phyloP scores from a whole-genome alignment of 371 early-diverging fungal species.

The Zancudomyces culisetae region DNA sequence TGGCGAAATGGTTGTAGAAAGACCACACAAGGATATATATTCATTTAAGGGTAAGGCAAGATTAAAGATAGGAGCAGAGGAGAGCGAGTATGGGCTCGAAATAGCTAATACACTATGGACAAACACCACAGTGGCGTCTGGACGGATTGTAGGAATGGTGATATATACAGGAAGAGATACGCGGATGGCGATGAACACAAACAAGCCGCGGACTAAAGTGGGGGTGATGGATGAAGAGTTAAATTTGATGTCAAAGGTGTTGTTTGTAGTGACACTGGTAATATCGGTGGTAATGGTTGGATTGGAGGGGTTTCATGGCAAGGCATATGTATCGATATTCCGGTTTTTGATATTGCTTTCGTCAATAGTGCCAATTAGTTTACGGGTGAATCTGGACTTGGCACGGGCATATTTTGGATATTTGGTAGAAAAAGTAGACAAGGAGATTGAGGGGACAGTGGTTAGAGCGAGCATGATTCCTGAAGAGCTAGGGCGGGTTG shows the following conservation, averaged over 20 bases:
- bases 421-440: constrained; percentile 66
- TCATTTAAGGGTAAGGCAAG: constrained; percentile 76
- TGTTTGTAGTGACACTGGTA: constrained; percentile 64
- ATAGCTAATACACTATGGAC: constrained; percentile 97
- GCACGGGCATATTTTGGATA: constrained; percentile 83
- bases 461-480: constrained; percentile 92
- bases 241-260: constrained; percentile 80
- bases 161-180: constrained; percentile 97
- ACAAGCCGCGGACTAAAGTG: constrained; percentile 85
- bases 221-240: constrained; percentile 90
- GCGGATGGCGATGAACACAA: constrained; percentile 95
- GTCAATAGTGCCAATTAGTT: constrained; percentile 94
- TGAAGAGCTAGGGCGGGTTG: constrained; percentile 97
- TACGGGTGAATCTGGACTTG: constrained; percentile 95
- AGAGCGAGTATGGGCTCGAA: constrained; percentile 22
- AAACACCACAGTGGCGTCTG: constrained; percentile 94
- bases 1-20: constrained; percentile 48
- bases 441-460: constrained; percentile 65
- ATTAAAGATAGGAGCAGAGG: constrained; percentile 8
- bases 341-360: constrained; percentile 95
- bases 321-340: constrained; percentile 80
- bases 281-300: constrained; percentile 77
- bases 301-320: constrained; percentile 69
- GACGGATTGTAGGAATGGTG: constrained; percentile 77
- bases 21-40: constrained; percentile 95